These are phyloP conservation scores for Phytopythium delawarense DNA, from an alignment of 352 stramenopile species.

Conservation along the genomic window DNA sequence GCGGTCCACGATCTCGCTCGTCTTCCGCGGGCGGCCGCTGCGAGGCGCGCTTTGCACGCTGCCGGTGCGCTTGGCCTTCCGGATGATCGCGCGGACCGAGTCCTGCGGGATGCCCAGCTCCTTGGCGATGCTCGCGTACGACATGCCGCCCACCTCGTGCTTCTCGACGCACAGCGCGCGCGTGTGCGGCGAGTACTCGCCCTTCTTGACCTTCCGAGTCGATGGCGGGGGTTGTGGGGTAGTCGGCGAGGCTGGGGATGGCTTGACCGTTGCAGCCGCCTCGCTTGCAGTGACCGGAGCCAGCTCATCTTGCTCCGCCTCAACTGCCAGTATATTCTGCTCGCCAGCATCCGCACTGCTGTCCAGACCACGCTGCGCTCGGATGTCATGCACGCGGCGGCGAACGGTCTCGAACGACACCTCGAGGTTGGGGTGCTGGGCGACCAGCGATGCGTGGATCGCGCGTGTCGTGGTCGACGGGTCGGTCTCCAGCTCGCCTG, in stretches of 20 bases:
- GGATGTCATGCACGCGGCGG: background rate
- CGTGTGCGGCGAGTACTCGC: slow-evolving; percentile 53
- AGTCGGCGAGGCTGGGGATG: background rate
- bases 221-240: background rate
- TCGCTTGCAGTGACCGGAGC: background rate
- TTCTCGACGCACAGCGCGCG: slow-evolving; percentile 48
- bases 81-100: slow-evolving; percentile 58
- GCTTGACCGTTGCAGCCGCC: background rate
- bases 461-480: background rate
- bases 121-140: slow-evolving; percentile 48
- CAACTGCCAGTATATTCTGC: background rate
- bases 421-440: background rate
- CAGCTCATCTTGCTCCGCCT: background rate
- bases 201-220: slow-evolving; percentile 24
- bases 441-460: background rate
- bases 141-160: slow-evolving; percentile 47
- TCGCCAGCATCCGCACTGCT: background rate
- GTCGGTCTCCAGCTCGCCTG: background rate
- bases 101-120: slow-evolving; percentile 55
- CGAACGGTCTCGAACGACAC: background rate
- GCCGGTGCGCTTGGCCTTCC: slow-evolving; percentile 57
- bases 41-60: slow-evolving; percentile 45
- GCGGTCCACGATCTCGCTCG: slow-evolving; percentile 53
- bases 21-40: slow-evolving; percentile 65
- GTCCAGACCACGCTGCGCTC: background rate